These are phyloP conservation scores for Debaryomyces psychrophilus DNA, from an alignment of 1,139 yeast species.

Conservation along the genomic window DNA sequence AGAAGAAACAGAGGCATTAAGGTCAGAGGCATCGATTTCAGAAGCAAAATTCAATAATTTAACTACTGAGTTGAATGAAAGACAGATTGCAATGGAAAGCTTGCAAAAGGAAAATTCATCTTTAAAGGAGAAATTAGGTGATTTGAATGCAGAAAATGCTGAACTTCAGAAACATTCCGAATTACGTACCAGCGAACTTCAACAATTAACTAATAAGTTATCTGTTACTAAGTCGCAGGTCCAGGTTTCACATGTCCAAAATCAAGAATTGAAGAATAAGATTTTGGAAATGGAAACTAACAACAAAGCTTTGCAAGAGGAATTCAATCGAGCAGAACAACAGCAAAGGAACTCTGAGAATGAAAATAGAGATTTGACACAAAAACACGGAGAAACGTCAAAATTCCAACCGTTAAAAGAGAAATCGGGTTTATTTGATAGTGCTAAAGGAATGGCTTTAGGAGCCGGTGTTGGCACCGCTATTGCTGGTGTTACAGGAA, in stretches of 20 bases:
- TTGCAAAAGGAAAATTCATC: slow-evolving; percentile 67
- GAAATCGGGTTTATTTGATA: slow-evolving; percentile 13
- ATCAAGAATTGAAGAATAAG: slow-evolving; percentile 43
- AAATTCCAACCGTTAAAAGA: neutral
- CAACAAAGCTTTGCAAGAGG: slow-evolving; percentile 28
- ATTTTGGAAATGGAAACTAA: slow-evolving; percentile 32
- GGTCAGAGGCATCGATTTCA: slow-evolving; percentile 74
- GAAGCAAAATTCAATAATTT: slow-evolving; percentile 82
- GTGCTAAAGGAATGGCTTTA: slow-evolving; percentile 18
- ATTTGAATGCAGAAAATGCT: slow-evolving; percentile 65
- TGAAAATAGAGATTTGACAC: slow-evolving; percentile 38
- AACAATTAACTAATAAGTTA: slow-evolving; percentile 62
- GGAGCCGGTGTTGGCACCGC: slow-evolving; percentile 34
- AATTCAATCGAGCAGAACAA: slow-evolving; percentile 28
- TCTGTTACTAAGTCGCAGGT: slow-evolving; percentile 73
- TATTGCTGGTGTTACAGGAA: slow-evolving; percentile 24
- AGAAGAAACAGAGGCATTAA: slow-evolving; percentile 70
- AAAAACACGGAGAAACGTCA: slow-evolving; percentile 9
- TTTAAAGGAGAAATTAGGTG: slow-evolving; percentile 68
- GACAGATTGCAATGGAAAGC: slow-evolving; percentile 61
- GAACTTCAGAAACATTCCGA: slow-evolving; percentile 61
- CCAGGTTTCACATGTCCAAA: slow-evolving; percentile 61
- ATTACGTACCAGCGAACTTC: slow-evolving; percentile 53
- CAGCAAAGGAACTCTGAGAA: slow-evolving; percentile 30
- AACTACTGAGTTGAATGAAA: slow-evolving; percentile 64